A percentile compares a stretch with the other conserved stretches of the same genome.
Evolutionary conservation across 2,329 filamentous ascomycete species (phyloP).

Genomic region (Thermothelomyces thermophilus): DNA sequence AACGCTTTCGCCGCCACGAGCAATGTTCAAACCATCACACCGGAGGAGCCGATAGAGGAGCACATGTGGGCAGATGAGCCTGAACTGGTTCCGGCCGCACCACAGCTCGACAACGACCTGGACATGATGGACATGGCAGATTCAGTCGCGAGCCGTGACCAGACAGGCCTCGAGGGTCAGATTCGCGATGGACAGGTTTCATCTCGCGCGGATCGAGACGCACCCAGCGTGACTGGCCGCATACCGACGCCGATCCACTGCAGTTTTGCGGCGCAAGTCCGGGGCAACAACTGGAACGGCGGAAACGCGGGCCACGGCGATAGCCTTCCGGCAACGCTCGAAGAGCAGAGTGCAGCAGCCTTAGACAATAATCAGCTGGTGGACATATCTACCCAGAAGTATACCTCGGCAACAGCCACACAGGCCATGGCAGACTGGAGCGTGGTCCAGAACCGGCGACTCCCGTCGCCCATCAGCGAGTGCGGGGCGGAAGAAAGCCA

Average conservation of each 20-base stretch:
- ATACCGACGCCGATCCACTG: constrained; percentile 56
- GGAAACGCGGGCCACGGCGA: constrained; percentile 32
- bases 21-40: constrained; percentile 15
- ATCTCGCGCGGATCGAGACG: constrained; percentile 29
- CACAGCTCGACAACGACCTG: constrained; percentile 37
- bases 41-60: constrained; percentile 25
- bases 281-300: constrained; percentile 43
- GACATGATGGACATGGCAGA: constrained; percentile 42
- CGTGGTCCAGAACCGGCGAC: constrained; percentile 44
- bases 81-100: constrained; percentile 21
- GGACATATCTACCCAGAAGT: constrained; percentile 6
- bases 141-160: constrained; percentile 14
- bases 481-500: constrained; percentile 40
- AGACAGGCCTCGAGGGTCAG: background rate
- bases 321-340: constrained; percentile 35
- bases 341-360: constrained; percentile 26
- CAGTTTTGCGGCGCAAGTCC: constrained; percentile 49
- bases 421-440: constrained; percentile 41
- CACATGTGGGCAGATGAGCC: constrained; percentile 23
- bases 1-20: constrained; percentile 8
- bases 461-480: constrained; percentile 56
- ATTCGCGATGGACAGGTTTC: constrained; percentile 28
- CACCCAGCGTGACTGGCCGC: constrained; percentile 37
- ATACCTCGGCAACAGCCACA: constrained; percentile 21
- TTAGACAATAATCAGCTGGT: constrained; percentile 14